Evolutionary conservation across 345 rosid species (phyloP).

Genomic region (Eucalyptus erythrocorys): DNA sequence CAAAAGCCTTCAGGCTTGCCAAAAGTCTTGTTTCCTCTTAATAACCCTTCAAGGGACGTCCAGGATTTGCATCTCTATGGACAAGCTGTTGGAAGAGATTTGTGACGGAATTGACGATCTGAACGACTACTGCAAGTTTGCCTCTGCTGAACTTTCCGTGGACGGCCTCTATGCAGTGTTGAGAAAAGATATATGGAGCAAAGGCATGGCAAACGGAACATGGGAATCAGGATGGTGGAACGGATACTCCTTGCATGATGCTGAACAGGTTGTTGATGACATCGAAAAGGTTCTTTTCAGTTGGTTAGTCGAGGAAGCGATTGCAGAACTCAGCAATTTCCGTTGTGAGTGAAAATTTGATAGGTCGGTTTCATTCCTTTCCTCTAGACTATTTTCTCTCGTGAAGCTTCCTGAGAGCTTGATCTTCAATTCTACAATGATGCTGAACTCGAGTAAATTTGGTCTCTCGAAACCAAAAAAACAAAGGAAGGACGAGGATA

Average conservation of each 20-base stretch:
- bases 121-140: slow-evolving; percentile 19
- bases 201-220: slow-evolving; percentile 33
- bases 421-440: neutral
- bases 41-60: neutral
- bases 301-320: slow-evolving; percentile 46
- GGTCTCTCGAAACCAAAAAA: neutral
- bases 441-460: neutral
- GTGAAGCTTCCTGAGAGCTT: neutral
- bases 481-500: neutral
- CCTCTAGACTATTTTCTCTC: neutral
- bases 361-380: neutral
- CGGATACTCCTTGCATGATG: slow-evolving; percentile 38
- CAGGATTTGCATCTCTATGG: slow-evolving; percentile 23
- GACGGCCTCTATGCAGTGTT: slow-evolving; percentile 26
- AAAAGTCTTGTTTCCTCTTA: slow-evolving; percentile 5
- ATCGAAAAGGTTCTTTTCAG: slow-evolving; percentile 43
- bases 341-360: neutral
- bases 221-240: slow-evolving; percentile 85
- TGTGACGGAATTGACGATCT: slow-evolving; percentile 33
- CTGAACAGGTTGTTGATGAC: slow-evolving; percentile 36
- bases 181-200: slow-evolving; percentile 45
- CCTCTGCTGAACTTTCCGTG: slow-evolving; percentile 1
- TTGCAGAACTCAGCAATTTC: neutral
- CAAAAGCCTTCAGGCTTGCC: slow-evolving; percentile 30
- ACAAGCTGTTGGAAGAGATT: slow-evolving; percentile 46